Evolutionary conservation across 164 flowering plant species (phyloP).

Genomic region (Vitis cinerea): DNA sequence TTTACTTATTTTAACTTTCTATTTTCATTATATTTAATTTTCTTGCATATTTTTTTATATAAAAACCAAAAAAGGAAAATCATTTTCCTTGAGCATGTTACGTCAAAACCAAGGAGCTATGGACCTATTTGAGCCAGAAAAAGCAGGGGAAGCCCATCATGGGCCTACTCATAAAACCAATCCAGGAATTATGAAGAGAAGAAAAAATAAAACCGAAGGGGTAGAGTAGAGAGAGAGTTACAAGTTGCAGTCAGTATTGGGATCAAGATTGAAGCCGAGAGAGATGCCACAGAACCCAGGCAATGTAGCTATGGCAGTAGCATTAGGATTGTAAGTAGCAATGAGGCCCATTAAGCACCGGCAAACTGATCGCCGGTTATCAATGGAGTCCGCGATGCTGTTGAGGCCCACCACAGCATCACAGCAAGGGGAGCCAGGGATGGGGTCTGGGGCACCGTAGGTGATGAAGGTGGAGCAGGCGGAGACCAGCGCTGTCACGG

Average conservation of each 20-base stretch:
- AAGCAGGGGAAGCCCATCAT: too few relatives aligned
- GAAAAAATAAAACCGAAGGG: background rate
- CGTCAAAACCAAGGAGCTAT: too few relatives aligned
- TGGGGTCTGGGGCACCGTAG: constrained; percentile 52
- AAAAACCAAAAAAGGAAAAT: too few relatives aligned
- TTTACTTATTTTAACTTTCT: too few relatives aligned
- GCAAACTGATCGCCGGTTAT: constrained; percentile 32
- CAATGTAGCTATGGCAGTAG: constrained; percentile 53
- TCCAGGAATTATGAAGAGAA: too few relatives aligned
- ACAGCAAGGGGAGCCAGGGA: constrained; percentile 60
- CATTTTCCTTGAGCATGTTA: too few relatives aligned
- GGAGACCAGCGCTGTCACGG: constrained; percentile 42
- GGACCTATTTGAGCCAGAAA: too few relatives aligned
- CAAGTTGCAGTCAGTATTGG: constrained; percentile 55
- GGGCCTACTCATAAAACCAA: too few relatives aligned
- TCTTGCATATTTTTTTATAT: too few relatives aligned
- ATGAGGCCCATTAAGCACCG: constrained; percentile 48
- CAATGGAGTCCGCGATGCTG: constrained; percentile 22
- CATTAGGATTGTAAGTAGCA: constrained; percentile 36
- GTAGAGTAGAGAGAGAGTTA: constrained; percentile 16
- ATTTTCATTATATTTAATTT: too few relatives aligned
- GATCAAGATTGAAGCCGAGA: constrained; percentile 61
- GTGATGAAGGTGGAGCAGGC: constrained; percentile 49
- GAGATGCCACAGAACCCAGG: constrained; percentile 64
- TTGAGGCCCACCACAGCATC: constrained; percentile 40